phyloP scores from a whole-genome alignment of 2,329 filamentous ascomycete genomes.

The Sarocladium strictum region DNA sequence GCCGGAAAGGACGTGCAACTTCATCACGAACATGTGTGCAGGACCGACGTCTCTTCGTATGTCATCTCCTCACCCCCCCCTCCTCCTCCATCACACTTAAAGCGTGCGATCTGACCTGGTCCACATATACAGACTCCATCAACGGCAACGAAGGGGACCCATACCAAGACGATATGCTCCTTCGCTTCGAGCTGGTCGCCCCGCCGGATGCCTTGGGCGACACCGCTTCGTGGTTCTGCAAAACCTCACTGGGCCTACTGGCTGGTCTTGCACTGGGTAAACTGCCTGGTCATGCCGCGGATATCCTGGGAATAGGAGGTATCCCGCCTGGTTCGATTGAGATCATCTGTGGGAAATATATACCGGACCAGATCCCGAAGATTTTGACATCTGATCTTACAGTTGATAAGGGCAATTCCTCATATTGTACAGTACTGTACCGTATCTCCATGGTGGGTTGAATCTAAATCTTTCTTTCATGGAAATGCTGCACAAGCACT shows the following conservation, averaged over 20 bases:
- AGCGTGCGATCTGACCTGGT: too few relatives aligned
- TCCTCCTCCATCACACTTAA: too few relatives aligned
- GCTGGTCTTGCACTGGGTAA: background rate
- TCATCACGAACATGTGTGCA: background rate
- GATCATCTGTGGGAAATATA: background rate
- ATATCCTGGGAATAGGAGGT: background rate
- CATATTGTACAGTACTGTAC: too few relatives aligned
- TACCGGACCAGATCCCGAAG: background rate
- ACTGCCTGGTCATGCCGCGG: background rate
- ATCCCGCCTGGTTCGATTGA: background rate
- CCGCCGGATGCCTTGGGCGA: background rate
- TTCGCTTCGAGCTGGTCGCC: background rate
- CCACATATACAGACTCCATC: background rate
- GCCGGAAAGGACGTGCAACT: background rate
- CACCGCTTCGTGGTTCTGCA: background rate
- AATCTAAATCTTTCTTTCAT: too few relatives aligned
- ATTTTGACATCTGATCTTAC: too few relatives aligned
- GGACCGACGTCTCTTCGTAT: background rate
- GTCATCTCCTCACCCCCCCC: too few relatives aligned
- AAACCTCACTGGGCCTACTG: background rate
- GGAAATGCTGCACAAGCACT: too few relatives aligned
- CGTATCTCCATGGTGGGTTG: too few relatives aligned
- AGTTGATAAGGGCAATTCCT: too few relatives aligned
- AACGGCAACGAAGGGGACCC: background rate
- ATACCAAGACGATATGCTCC: background rate